Evolutionary conservation across 2,329 filamentous ascomycete species (phyloP), one percentile per base, ranked within the genome.

Genomic region (Neopestalotiopsis clavispora): DNA sequence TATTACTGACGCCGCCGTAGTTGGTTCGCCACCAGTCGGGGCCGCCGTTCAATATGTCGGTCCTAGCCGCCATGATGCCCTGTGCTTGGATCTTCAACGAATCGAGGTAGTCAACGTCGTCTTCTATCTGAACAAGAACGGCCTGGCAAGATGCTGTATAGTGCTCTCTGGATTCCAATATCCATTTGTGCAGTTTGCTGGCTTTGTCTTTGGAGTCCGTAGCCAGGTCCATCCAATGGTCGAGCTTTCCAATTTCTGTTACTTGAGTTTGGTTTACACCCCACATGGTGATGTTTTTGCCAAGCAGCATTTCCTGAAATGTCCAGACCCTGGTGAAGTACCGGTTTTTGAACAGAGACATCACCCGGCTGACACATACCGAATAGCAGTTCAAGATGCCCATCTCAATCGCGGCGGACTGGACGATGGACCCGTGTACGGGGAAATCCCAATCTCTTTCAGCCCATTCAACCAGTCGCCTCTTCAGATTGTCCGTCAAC

Each of bases 11-110:
- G 1, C 77, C 78, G 57, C 72, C 73, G 67, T 73, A 69, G 59
- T 79, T 80, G 23, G 77, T 74, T n/a, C 65, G 61, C 78, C 78
- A 79, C 77, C 76, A 79, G 4, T 38, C 38, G n/a, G 73, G 72
- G 2, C 78, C 77, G 7, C 77, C 76, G 60, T 72, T 76, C 34
- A 79, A 75, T 42, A 75, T 75, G 60, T 72, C 71, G 4, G 67
- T 70, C 56, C 74, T 74, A 17, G 74, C 75, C 30, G 70, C 61
- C 62, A 69, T 68, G 40, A 77, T 74, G 17, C 75, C 74, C 38
- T 61, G 67, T 20, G 75, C 74, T 34, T 73, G 71, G 20, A 65
- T 70, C 60, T 73, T 71, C 5, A 76, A 59, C 9, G 5, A 30
- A 20, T 69, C 13, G 5, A 77, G 66, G 23, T 30, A 12, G 5